Evolutionary conservation across 345 rosid genomes (phyloP).

Genomic region (Alliaria petiolata): DNA sequence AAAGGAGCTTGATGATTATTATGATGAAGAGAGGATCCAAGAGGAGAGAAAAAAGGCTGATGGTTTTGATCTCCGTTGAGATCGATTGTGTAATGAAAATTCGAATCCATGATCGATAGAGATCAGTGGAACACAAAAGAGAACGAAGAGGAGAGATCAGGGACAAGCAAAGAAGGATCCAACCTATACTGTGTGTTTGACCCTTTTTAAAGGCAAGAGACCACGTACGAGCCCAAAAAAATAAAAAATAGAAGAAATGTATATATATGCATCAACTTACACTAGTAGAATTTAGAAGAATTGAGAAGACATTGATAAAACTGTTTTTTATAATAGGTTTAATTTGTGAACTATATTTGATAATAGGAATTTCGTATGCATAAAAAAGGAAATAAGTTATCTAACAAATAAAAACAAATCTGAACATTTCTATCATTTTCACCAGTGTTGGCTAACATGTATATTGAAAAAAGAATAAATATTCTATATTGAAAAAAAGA

Average conservation of each 20-base stretch:
- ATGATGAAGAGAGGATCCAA: slow-evolving; percentile 35
- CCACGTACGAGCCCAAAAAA: slow-evolving; percentile 6
- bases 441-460: neutral
- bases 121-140: slow-evolving; percentile 14
- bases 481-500: too few relatives aligned
- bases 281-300: neutral
- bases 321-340: neutral
- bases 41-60: slow-evolving; percentile 25
- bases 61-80: slow-evolving; percentile 56
- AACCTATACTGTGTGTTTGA: slow-evolving; percentile 16
- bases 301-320: neutral
- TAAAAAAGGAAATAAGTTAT: neutral
- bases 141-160: slow-evolving; percentile 8
- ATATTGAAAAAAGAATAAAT: too few relatives aligned
- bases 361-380: neutral
- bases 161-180: slow-evolving; percentile 10
- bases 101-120: slow-evolving; percentile 36
- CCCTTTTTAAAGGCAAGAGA: slow-evolving; percentile 33
- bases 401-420: neutral
- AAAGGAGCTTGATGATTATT: slow-evolving; percentile 24
- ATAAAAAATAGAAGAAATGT: neutral
- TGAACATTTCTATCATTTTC: neutral
- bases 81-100: slow-evolving; percentile 41
- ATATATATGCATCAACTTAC: neutral
- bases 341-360: neutral